Evolutionary conservation across 106 monocot genomes (phyloP).

Genomic region (Dendrobium huoshanense): DNA sequence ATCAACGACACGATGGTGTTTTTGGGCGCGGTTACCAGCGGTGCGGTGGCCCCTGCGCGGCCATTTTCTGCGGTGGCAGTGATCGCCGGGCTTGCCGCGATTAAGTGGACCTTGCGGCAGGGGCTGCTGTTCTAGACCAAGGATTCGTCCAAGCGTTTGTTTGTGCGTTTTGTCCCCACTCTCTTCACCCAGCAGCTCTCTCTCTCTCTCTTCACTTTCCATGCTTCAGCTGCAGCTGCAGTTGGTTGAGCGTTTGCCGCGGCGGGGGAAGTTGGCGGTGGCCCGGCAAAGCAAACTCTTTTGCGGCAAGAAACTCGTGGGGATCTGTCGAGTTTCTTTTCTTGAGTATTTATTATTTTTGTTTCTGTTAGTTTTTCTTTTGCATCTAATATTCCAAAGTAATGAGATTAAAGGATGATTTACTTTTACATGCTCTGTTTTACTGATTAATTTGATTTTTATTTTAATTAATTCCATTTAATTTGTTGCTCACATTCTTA

Average conservation of each 20-base stretch:
- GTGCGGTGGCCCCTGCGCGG: slow-evolving; percentile 12
- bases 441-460: too few relatives aligned
- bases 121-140: not conserved
- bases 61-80: not conserved
- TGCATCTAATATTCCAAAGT: too few relatives aligned
- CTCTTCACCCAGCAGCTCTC: not conserved
- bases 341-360: too few relatives aligned
- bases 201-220: too few relatives aligned
- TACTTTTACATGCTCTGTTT: too few relatives aligned
- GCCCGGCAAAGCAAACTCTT: not conserved
- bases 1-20: slow-evolving; percentile 53
- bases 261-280: not conserved
- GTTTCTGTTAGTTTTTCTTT: too few relatives aligned
- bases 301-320: not conserved
- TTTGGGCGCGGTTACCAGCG: not conserved
- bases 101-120: not conserved
- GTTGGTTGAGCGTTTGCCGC: not conserved
- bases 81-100: not conserved
- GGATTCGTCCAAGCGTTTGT: not conserved
- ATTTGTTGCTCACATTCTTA: too few relatives aligned
- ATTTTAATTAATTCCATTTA: too few relatives aligned
- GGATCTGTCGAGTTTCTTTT: too few relatives aligned
- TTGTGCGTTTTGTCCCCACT: not conserved
- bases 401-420: too few relatives aligned
- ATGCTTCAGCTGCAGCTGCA: too few relatives aligned